Evolutionary conservation across 2,329 filamentous ascomycete genomes (phyloP), one percentile per base, ranked within the genome.

Genomic region (Torrubiellomyces zombiae): DNA sequence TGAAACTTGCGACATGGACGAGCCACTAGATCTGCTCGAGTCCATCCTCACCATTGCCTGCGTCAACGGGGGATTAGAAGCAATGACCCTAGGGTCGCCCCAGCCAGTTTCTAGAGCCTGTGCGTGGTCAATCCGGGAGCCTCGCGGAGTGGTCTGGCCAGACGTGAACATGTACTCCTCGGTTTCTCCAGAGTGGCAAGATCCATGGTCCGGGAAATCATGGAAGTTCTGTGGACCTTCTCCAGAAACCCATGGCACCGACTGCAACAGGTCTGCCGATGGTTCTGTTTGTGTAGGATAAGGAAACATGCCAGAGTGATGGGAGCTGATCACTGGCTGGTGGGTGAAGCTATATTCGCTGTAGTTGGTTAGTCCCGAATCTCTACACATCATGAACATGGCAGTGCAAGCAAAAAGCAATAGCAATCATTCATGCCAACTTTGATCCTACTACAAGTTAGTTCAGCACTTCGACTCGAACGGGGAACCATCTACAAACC

Each of bases 191-290:
- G 54, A 48, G 37, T 56, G 53, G 37, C 50, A 48, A 34, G 58
- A 59, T 53, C 55, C 58, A 43, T 54, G 51, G 40, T 62, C 58
- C 43, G 56, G 50, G 45, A 57, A 61, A 36, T 60, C 57, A 47
- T 54, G 55, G 47, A 67, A 64, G 60, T 63, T 65, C 59, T 68
- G 65, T 63, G 60, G 41, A 43, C 62, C 63, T 60, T 70, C 65
- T 55, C 52, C 52, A 55, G 61, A 51, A 44, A 58, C 63, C 65
- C 65, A 70, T 43, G 60, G 53, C 45, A 61, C 55, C 53, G 60
- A 56, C 39, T 48, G 48, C 32, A 65, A 53, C 47, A 63, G 57
- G 56, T 66, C 63, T 44, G 59, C 39, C 47, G 60, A 53, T 56
- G 62, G 60, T 63, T 60, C 64, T 60, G 63, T 62, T 45, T 67